These are phyloP conservation scores for Aureococcus anophagefferens DNA, from an alignment of 108 stramenopile species.

Conservation along the genomic window DNA sequence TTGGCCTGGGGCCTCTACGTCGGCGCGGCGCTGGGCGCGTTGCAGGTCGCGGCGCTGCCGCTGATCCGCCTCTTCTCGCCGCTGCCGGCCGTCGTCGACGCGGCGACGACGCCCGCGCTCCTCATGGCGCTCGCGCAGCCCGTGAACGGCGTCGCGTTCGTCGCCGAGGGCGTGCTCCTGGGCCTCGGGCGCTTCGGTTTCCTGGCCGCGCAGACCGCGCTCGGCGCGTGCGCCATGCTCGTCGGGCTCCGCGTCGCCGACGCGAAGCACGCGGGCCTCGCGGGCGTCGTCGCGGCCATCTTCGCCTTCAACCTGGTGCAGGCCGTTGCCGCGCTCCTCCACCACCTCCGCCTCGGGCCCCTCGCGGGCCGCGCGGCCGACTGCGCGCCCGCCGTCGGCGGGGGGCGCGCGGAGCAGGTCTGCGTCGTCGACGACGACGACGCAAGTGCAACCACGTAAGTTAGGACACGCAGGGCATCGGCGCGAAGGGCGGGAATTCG, in stretches of 20 bases:
- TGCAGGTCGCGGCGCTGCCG: conserved; percentile 44
- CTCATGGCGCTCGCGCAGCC: conserved; percentile 58
- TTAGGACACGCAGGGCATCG: too few relatives aligned
- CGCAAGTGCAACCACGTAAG: too few relatives aligned
- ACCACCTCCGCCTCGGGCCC: neutral
- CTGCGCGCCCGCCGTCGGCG: too few relatives aligned
- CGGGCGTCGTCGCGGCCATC: neutral
- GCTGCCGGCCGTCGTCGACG: conserved; percentile 55
- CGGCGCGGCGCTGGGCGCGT: conserved; percentile 43
- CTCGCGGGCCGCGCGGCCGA: neutral
- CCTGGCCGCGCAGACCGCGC: conserved; percentile 47
- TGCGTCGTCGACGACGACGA: too few relatives aligned
- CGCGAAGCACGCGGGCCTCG: neutral
- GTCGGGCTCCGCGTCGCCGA: neutral
- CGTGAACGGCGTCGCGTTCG: conserved; percentile 59
- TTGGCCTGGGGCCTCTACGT: conserved; percentile 54
- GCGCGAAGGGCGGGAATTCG: too few relatives aligned
- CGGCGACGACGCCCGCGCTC: conserved; percentile 50
- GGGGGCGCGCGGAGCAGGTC: too few relatives aligned
- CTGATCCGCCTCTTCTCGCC: conserved; percentile 60
- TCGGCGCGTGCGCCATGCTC: conserved; percentile 46
- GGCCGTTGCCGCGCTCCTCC: neutral
- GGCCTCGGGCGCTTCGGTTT: conserved; percentile 51
- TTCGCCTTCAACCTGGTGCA: neutral
- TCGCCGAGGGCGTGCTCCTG: conserved; percentile 67